Evolutionary conservation across 2,329 filamentous ascomycete genomes (phyloP), one percentile per base, ranked within the genome.

Genomic region (Laburnicola sp.): DNA sequence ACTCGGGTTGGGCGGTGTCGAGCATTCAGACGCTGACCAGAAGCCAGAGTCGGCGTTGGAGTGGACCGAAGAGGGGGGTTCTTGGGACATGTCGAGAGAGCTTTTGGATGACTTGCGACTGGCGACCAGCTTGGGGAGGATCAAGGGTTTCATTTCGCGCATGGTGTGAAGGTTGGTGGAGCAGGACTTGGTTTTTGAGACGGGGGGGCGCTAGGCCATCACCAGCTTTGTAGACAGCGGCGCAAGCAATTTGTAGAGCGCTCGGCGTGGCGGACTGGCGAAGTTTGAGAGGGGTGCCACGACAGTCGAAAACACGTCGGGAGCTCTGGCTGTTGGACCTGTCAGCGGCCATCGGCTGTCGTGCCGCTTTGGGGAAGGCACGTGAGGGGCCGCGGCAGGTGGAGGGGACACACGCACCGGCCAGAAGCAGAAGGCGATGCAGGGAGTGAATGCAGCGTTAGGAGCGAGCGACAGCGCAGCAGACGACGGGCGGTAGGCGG

Each of bases 1-100:
- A 16, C 85, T 88, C 22, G 88, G 86, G 36, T 87, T 89, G 32
- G 86, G 76, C 45, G 88, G 88, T 21, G 87, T 86, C 9, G 84
- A 82, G 59, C 86, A 77, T 60, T 88, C 87, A 21, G 88, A 90
- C 8, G 79, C 79, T 16, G 81, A 85, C 59, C 69, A 71, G 57
- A 71, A 71, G 21, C 67, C 67, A 53, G 71, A 73, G 48, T 72
- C 68, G 50, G 67, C 58, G 50, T 57, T 70, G 28, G 69, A 70
- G 50, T 67, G 64, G 26, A 72, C 54, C 3, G 69, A 72, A 4
- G 59, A 58, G 28, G 68, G 60, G 21, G 62, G 67, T 9, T 72
- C 66, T 45, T 63, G 50, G 37, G 61, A 55, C 68, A 70, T 66
- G 51, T 66, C 68, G 57, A 69, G 54, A 7, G 68, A 69, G 51